Percentiles rank a stretch among this genome's conserved stretches.
Conservation (phyloP, 306 rosid genomes). For the Casuarina glauca region DNA sequence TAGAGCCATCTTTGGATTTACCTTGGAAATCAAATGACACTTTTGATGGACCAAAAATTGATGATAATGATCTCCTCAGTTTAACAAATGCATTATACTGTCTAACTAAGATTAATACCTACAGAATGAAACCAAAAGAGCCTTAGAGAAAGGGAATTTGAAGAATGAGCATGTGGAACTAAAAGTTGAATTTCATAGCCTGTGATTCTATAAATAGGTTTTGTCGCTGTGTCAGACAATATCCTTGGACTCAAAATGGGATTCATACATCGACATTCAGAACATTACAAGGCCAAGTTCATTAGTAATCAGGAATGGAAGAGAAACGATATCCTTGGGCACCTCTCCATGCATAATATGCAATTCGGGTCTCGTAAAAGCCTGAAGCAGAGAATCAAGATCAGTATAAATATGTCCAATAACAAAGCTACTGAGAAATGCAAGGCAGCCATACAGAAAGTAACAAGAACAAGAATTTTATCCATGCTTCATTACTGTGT, state of each 20-base stretch:
- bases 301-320: conserved; percentile 87
- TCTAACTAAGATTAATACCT: no score
- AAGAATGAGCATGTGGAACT: neutral
- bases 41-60: no score
- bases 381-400: conserved; percentile 51
- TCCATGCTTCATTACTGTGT: neutral
- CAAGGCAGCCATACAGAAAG: neutral
- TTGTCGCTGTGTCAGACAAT: neutral
- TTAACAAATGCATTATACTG: no score
- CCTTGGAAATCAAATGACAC: no score
- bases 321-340: conserved; percentile 80
- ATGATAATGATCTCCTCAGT: no score
- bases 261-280: neutral
- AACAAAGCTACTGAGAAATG: conserved; percentile 4
- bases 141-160: neutral
- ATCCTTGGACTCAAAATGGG: neutral
- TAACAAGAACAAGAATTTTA: conserved; percentile 1
- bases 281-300: conserved; percentile 1
- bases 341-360: conserved; percentile 94
- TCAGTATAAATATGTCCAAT: neutral
- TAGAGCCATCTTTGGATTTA: no score
- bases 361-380: conserved; percentile 89
- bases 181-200: neutral
- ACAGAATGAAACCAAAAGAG: no score
- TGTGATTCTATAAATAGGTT: neutral